These are phyloP conservation scores for Pisolithus albus DNA, from an alignment of 768 basidiomycete species.

Conservation along the genomic window DNA sequence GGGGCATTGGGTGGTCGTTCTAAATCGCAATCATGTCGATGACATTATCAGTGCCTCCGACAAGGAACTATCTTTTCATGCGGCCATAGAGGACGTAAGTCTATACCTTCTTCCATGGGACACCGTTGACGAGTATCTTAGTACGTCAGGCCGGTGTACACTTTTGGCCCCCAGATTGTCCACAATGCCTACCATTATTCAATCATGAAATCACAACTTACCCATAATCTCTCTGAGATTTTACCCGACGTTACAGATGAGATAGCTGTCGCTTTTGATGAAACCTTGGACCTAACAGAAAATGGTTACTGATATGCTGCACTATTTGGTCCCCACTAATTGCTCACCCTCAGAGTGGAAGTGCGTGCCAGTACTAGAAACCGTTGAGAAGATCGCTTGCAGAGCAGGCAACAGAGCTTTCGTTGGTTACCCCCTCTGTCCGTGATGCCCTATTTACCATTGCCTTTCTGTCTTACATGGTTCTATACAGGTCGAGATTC, in stretches of 20 bases:
- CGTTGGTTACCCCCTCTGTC: not conserved
- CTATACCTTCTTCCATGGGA: not conserved
- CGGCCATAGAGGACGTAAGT: not conserved
- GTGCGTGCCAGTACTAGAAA: not conserved
- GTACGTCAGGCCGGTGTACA: not conserved
- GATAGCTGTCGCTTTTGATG: not conserved
- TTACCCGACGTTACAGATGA: not conserved
- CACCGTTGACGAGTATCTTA: not conserved
- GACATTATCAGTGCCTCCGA: not conserved
- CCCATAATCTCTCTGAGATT: not conserved
- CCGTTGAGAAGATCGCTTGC: not conserved
- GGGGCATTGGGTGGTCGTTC: not conserved
- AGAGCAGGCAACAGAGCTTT: not conserved
- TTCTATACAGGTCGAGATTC: not conserved
- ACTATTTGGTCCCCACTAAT: not conserved
- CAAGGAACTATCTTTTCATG: not conserved
- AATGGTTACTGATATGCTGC: not conserved
- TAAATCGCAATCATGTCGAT: not conserved
- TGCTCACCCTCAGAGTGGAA: not conserved
- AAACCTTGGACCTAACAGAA: not conserved
- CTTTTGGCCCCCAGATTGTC: not conserved
- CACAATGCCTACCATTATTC: not conserved
- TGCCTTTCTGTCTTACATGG: not conserved
- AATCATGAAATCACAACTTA: not conserved
- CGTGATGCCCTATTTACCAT: not conserved